Percentiles rank a stretch among this genome's conserved stretches.
Conservation (phyloP, 2,329 filamentous ascomycete genomes). For the Ascochyta fabae region DNA sequence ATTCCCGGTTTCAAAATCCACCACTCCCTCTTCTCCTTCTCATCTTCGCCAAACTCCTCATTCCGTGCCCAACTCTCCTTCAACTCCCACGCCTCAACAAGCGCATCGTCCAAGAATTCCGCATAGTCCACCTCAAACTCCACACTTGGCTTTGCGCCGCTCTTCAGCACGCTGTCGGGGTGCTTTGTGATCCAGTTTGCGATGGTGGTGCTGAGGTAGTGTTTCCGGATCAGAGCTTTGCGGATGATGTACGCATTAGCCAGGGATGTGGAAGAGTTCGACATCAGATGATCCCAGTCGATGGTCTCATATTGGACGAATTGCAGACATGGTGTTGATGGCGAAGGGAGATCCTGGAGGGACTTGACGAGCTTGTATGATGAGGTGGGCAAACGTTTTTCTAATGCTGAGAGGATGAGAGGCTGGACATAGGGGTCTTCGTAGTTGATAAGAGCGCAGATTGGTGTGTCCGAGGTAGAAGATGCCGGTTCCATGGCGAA, state of each 20-base stretch:
- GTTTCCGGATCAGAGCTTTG: slow-evolving; percentile 95
- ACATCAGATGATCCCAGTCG: slow-evolving; percentile 77
- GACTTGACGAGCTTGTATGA: slow-evolving; percentile 63
- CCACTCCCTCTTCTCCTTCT: slow-evolving; percentile 69
- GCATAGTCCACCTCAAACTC: slow-evolving; percentile 96
- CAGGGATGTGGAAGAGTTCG: slow-evolving; percentile 67
- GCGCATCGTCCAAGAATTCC: slow-evolving; percentile 92
- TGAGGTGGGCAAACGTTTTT: slow-evolving; percentile 63
- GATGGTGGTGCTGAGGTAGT: slow-evolving; percentile 85
- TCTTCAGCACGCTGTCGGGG: slow-evolving; percentile 70
- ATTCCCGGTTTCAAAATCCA: slow-evolving; percentile 99
- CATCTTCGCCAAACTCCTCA: slow-evolving; percentile 51
- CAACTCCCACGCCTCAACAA: slow-evolving; percentile 89
- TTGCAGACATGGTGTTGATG: slow-evolving; percentile 67
- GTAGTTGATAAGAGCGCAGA: slow-evolving; percentile 81
- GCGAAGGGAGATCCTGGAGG: slow-evolving; percentile 55
- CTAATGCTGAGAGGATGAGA: slow-evolving; percentile 76
- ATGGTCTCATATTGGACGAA: slow-evolving; percentile 86
- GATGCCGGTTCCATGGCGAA: slow-evolving; percentile 19
- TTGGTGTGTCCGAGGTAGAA: slow-evolving; percentile 18
- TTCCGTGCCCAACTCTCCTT: slow-evolving; percentile 78
- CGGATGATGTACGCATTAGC: slow-evolving; percentile 93
- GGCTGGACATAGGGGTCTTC: slow-evolving; percentile 90
- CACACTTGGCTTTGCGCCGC: slow-evolving; percentile 77
- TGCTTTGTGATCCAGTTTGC: slow-evolving; percentile 86